These are phyloP conservation scores for Xylaria bambusicola DNA, from an alignment of 495 filamentous ascomycete genomes.

Conservation along the genomic window DNA sequence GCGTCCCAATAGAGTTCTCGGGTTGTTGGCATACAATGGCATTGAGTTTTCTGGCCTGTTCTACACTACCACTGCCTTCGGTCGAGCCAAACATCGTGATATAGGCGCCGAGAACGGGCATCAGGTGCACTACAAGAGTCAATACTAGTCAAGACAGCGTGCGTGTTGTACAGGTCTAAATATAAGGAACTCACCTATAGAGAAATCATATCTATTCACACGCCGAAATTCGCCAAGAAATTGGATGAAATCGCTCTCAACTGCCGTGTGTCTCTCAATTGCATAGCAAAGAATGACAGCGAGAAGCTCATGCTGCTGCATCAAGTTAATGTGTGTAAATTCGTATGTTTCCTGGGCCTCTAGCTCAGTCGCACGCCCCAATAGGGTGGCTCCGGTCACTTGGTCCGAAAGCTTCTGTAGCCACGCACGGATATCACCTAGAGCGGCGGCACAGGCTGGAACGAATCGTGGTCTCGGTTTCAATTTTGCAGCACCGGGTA, in stretches of 20 bases:
- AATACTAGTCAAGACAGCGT: constrained; percentile 3
- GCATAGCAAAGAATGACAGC: constrained; percentile 72
- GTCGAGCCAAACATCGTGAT: constrained; percentile 74
- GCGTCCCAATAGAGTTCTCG: constrained; percentile 66
- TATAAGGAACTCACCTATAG: constrained; percentile 23
- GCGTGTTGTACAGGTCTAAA: no score
- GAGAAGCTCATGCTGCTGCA: constrained; percentile 87
- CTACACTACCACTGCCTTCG: constrained; percentile 58
- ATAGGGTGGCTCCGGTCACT: constrained; percentile 65
- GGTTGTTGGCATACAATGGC: constrained; percentile 60
- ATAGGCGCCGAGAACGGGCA: constrained; percentile 73
- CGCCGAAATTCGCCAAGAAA: constrained; percentile 66
- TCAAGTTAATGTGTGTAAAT: constrained; percentile 69
- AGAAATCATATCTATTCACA: constrained; percentile 38
- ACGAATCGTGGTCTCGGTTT: constrained; percentile 50
- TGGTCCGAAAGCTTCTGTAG: constrained; percentile 71
- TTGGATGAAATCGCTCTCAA: constrained; percentile 67
- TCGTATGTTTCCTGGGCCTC: constrained; percentile 71
- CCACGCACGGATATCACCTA: constrained; percentile 73
- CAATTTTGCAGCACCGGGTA: constrained; percentile 24
- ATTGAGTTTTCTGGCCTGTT: constrained; percentile 69
- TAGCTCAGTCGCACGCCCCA: constrained; percentile 65
- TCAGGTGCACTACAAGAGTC: constrained; percentile 66
- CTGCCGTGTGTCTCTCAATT: constrained; percentile 70
- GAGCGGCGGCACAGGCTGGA: constrained; percentile 67